Evolutionary conservation across 129 eudicot genomes (phyloP).

Genomic region (Heracleum sosnowskyi): DNA sequence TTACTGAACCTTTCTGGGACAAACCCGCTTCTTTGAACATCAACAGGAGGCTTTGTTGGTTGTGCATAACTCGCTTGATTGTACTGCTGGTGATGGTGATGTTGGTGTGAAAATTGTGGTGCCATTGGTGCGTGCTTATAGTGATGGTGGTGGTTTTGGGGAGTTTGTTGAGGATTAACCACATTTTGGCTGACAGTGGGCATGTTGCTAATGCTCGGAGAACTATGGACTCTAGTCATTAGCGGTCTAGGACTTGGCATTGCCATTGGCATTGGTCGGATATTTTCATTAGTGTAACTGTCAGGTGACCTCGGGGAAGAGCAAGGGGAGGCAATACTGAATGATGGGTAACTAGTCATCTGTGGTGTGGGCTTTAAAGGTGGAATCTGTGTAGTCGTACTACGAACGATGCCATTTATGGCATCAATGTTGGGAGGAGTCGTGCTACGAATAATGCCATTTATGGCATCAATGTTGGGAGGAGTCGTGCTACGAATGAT

Average conservation of each 20-base stretch:
- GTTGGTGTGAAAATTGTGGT: constrained; percentile 15
- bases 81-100: constrained; percentile 15
- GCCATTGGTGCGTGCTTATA: neutral
- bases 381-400: constrained; percentile 5
- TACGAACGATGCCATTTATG: too few species aligned
- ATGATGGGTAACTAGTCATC: constrained; percentile 26
- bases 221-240: constrained; percentile 47
- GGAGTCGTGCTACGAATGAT: constrained; percentile 25
- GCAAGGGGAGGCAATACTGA: constrained; percentile 40
- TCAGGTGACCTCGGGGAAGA: constrained; percentile 62
- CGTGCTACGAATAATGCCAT: too few species aligned
- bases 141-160: constrained; percentile 4
- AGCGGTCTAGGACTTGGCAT: constrained; percentile 17
- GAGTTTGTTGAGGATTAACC: constrained; percentile 15
- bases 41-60: constrained; percentile 28
- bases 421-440: too few species aligned
- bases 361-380: constrained; percentile 17
- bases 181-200: constrained; percentile 15
- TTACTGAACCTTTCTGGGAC: constrained; percentile 33
- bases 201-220: constrained; percentile 49
- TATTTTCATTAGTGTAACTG: constrained; percentile 20
- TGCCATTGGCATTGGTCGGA: neutral
- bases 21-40: constrained; percentile 13
- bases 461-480: too few species aligned
- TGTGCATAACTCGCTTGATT: constrained; percentile 1